Evolutionary conservation across 495 filamentous ascomycete genomes (phyloP).

Genomic region (Penicillium simplicissimum): DNA sequence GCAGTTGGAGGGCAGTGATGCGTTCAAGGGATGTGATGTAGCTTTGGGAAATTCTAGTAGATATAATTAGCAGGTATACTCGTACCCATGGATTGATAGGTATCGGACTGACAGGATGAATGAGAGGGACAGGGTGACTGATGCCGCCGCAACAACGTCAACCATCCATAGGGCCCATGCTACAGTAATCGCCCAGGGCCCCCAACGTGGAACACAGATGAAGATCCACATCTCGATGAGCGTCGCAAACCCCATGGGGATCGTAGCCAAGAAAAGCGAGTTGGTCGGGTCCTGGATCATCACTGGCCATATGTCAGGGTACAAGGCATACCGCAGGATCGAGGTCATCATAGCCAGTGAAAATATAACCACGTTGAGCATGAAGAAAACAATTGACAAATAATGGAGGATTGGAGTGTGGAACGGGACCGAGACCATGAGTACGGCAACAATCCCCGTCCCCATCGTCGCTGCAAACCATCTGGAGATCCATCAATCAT

Average conservation of each 20-base stretch:
- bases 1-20: slow-evolving; percentile 48
- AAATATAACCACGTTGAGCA: slow-evolving; percentile 47
- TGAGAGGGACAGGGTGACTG: slow-evolving; percentile 41
- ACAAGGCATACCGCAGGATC: slow-evolving; percentile 47
- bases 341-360: slow-evolving; percentile 36
- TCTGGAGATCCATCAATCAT: slow-evolving; percentile 14
- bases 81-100: not conserved
- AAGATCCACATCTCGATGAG: slow-evolving; percentile 51
- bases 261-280: slow-evolving; percentile 47
- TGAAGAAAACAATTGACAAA: slow-evolving; percentile 46
- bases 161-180: slow-evolving; percentile 51
- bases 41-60: slow-evolving; percentile 38
- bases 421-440: slow-evolving; percentile 45
- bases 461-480: slow-evolving; percentile 54
- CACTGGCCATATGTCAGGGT: slow-evolving; percentile 46
- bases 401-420: slow-evolving; percentile 37
- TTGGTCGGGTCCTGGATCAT: slow-evolving; percentile 50
- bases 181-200: slow-evolving; percentile 32
- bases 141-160: slow-evolving; percentile 40
- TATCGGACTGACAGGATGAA: slow-evolving; percentile 40
- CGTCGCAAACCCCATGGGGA: slow-evolving; percentile 53
- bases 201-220: slow-evolving; percentile 48
- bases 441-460: slow-evolving; percentile 50
- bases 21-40: slow-evolving; percentile 38
- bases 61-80: not conserved